phyloP scores from a whole-genome alignment of 768 basidiomycete species.

The Cystofilobasidium macerans region DNA sequence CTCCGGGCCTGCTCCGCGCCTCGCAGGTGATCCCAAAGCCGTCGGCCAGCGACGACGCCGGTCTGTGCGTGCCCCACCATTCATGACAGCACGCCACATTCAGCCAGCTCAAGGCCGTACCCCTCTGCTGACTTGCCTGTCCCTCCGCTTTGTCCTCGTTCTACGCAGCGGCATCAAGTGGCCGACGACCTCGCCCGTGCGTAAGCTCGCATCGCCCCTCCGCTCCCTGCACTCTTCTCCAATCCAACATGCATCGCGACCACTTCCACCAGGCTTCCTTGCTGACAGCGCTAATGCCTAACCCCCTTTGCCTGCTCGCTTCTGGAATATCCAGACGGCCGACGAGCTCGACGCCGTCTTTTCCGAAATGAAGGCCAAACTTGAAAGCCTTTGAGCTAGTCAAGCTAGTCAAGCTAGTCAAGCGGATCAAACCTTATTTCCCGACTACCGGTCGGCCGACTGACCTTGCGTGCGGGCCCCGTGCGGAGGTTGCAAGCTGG shows the following conservation, averaged over 20 bases:
- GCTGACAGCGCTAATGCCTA: slow-evolving; percentile 8
- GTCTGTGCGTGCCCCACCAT: slow-evolving; percentile 42
- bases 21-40: slow-evolving; percentile 69
- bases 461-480: no score
- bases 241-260: background rate
- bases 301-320: background rate
- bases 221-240: background rate
- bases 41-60: slow-evolving; percentile 50
- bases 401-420: no score
- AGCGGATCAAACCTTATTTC: no score
- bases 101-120: no score
- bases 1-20: background rate
- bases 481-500: no score
- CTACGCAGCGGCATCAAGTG: slow-evolving; percentile 51
- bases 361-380: slow-evolving; percentile 21
- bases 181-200: slow-evolving; percentile 45
- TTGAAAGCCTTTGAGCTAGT: background rate
- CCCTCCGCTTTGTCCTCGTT: background rate
- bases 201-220: background rate
- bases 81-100: no score
- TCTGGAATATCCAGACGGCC: slow-evolving; percentile 14
- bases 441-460: no score
- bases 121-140: background rate
- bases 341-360: slow-evolving; percentile 22
- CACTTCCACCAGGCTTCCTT: background rate